Evolutionary conservation across 129 eudicot genomes (phyloP).

Genomic region (Helianthus tuberosus): DNA sequence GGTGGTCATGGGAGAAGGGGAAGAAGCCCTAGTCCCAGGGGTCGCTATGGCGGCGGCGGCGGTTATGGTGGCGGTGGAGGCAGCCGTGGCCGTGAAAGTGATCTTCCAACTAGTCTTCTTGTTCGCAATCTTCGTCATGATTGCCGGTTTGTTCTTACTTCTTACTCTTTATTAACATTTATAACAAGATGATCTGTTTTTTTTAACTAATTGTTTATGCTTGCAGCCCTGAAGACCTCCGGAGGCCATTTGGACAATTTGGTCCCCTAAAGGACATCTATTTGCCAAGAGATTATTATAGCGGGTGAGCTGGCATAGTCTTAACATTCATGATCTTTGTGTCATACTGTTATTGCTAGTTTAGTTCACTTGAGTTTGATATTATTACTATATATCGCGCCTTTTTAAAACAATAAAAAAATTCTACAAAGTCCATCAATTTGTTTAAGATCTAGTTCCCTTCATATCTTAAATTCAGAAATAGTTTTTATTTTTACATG

Average conservation of each 20-base stretch:
- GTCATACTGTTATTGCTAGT: not conserved
- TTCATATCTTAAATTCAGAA: not conserved
- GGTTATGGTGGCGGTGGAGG: slow-evolving; percentile 35
- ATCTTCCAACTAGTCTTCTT: slow-evolving; percentile 86
- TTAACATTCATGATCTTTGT: not conserved
- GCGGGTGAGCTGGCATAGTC: slow-evolving; percentile 71
- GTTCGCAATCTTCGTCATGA: slow-evolving; percentile 99
- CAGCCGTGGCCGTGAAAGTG: slow-evolving; percentile 64
- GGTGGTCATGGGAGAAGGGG: slow-evolving; percentile 90
- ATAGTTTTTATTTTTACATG: not conserved
- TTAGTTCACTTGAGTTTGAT: not conserved
- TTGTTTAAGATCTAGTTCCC: not conserved
- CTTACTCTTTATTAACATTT: not conserved
- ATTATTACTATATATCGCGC: not conserved
- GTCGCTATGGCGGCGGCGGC: slow-evolving; percentile 43
- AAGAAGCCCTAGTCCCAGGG: slow-evolving; percentile 96
- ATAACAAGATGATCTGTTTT: not conserved
- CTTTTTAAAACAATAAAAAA: not conserved
- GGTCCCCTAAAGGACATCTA: slow-evolving; percentile 89
- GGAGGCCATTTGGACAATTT: slow-evolving; percentile 92
- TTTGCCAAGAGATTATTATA: slow-evolving; percentile 94
- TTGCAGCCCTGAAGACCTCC: slow-evolving; percentile 90
- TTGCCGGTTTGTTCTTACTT: slow-evolving; percentile 61
- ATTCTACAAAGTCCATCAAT: not conserved
- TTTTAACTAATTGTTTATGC: not conserved